phyloP scores from a whole-genome alignment of 2,329 filamentous ascomycete genomes.

The Zymoseptoria pseudotritici region DNA sequence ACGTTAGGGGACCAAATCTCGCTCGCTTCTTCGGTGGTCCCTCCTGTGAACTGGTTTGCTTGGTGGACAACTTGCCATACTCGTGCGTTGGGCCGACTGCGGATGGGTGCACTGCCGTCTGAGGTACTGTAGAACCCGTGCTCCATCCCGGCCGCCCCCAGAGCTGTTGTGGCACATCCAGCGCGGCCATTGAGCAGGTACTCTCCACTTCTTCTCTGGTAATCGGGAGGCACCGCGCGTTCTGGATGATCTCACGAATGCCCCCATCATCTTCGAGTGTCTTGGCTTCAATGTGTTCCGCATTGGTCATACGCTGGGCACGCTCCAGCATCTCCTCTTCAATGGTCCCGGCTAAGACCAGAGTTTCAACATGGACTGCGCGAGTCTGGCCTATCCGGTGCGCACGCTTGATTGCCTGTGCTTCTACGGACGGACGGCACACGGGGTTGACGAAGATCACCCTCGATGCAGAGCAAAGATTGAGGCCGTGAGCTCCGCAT shows the following conservation, averaged over 20 bases:
- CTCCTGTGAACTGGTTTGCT: neutral
- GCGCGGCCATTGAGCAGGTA: constrained; percentile 33
- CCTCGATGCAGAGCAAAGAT: constrained; percentile 73
- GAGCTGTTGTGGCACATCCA: constrained; percentile 37
- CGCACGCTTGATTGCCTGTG: constrained; percentile 84
- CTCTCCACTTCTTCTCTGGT: constrained; percentile 28
- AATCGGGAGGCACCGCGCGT: constrained; percentile 44
- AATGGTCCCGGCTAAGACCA: constrained; percentile 71
- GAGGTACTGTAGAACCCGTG: neutral
- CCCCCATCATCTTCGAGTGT: constrained; percentile 51
- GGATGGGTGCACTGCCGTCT: neutral
- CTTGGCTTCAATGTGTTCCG: constrained; percentile 48
- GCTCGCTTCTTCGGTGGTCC: neutral
- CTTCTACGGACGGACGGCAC: constrained; percentile 74
- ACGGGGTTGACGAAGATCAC: constrained; percentile 88
- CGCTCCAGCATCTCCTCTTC: constrained; percentile 77
- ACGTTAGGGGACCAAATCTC: neutral
- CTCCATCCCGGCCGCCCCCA: constrained; percentile 34
- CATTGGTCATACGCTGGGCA: constrained; percentile 64
- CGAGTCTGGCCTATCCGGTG: constrained; percentile 78
- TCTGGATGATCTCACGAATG: constrained; percentile 53
- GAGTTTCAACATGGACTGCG: constrained; percentile 75
- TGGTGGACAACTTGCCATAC: neutral
- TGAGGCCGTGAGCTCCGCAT: constrained; percentile 80
- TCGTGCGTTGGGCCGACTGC: neutral